Percentiles rank a stretch among this genome's conserved stretches.
Evolutionary conservation across 345 rosid species (phyloP).

Genomic region (Boechera stricta): DNA sequence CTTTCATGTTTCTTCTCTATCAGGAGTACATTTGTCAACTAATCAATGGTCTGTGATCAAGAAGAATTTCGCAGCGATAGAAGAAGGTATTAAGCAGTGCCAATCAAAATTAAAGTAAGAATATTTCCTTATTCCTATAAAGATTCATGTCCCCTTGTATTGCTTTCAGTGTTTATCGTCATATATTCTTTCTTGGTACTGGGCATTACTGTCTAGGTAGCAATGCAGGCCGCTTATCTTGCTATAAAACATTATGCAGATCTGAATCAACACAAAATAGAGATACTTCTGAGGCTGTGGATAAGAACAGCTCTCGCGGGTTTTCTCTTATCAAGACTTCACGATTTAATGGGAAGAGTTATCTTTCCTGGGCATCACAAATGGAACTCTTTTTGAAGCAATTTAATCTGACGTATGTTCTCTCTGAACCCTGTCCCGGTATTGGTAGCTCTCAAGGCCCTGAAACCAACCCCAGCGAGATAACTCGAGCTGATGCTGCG

Average conservation of each 20-base stretch:
- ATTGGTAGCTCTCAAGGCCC: constrained; percentile 34
- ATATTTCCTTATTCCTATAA: neutral
- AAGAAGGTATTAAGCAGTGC: constrained; percentile 60
- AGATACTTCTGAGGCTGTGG: constrained; percentile 46
- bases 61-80: constrained; percentile 59
- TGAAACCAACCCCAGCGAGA: constrained; percentile 46
- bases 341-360: constrained; percentile 81
- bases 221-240: constrained; percentile 3
- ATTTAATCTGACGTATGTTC: constrained; percentile 63
- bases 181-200: neutral
- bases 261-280: constrained; percentile 44
- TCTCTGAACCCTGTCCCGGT: constrained; percentile 60
- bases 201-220: constrained; percentile 6
- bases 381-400: constrained; percentile 77
- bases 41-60: constrained; percentile 67
- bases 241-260: constrained; percentile 27
- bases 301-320: constrained; percentile 38
- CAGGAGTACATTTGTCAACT: constrained; percentile 61
- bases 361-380: constrained; percentile 60
- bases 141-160: constrained; percentile 12
- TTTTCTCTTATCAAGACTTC: constrained; percentile 51
- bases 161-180: neutral
- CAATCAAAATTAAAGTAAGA: constrained; percentile 63
- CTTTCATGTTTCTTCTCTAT: constrained; percentile 35
- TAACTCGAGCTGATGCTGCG: constrained; percentile 47